Percentiles rank a stretch among this genome's conserved stretches.
Conservation (phyloP, 345 rosid species). For the Populus davidiana region DNA sequence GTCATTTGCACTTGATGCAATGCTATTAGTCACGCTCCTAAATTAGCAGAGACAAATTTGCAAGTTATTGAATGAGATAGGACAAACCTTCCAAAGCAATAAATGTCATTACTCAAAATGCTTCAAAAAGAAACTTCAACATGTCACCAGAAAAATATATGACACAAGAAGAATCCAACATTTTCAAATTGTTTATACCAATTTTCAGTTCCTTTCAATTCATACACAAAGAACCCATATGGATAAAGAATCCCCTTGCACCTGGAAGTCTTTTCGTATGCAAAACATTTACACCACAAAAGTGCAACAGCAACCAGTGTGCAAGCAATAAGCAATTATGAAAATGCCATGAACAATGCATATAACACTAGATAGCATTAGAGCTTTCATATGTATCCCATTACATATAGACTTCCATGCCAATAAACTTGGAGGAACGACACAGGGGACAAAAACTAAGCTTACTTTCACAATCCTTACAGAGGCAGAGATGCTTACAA, state of each 20-base stretch:
- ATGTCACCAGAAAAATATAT: not conserved
- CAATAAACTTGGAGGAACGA: constrained; percentile 65
- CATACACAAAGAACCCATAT: not conserved
- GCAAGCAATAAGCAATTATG: constrained; percentile 6
- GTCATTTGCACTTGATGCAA: not conserved
- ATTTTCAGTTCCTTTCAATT: not conserved
- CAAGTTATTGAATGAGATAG: not conserved
- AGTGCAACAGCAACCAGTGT: not conserved
- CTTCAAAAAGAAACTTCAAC: not conserved
- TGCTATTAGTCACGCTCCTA: not conserved
- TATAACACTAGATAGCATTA: constrained; percentile 19
- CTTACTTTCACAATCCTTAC: constrained; percentile 86
- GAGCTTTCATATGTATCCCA: constrained; percentile 12
- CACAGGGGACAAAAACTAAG: constrained; percentile 82
- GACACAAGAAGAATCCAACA: not conserved
- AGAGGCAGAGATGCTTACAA: constrained; percentile 91
- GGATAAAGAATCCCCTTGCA: not conserved
- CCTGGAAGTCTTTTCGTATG: not conserved
- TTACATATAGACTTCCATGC: constrained; percentile 84
- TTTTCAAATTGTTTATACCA: not conserved
- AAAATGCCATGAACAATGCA: constrained; percentile 19
- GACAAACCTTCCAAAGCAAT: not conserved
- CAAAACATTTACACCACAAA: not conserved
- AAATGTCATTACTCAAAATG: not conserved
- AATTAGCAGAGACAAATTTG: not conserved